Base-by-base conservation (phyloP, 1,139 yeast species). In the Debaryomyces coudertii region DNA sequence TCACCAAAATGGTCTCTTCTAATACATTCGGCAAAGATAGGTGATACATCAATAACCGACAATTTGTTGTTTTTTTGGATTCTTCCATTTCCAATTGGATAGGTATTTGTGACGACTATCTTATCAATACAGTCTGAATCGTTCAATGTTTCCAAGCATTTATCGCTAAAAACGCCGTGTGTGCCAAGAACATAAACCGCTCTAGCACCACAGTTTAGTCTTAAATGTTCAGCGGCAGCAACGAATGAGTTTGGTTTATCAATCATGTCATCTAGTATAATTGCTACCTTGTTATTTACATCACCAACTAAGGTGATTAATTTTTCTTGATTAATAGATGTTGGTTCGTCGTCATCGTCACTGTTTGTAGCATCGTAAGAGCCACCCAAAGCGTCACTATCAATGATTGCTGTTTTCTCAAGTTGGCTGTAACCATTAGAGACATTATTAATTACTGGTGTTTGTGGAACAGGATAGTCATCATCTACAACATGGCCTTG, bases 1-100 rank as follows among this genome's bases (percentile, higher is more conserved):
- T 92, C 98, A 63, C 98, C 99, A 60, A 92, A 92, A 66, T 95
- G 99, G 65, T 93, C 97, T 73, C 99, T 87, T 73, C 99, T 84
- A 53, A 95, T 93, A 69, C 98, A 93, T 72, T 95, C 99, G 29
- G 99, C 98, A 63, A 95, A 87, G 47, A 93, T 92, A 22, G 96
- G 87, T 45, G 97, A 87, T 42, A 95, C 95, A 63, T 95, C 99
- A 60, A 95, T 93, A 42, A 90, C 87, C 9, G 84, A 84, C 59
- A 95, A 77, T 63, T 90, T 90, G 48, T 78, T 69, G 51, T 82
- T 77, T 43, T 71, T 74, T 44, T 75, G 77, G 45, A 81, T 74
- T 56, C 80, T 76, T 46, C 80, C 85, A 45, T 77, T 76, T 30
- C 83, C 80, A 48, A 92, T 87, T 47, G 99, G 98, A 60, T 90